Base-by-base conservation (phyloP, 2,329 filamentous ascomycete genomes). In the Calcarisporium arbuscula region DNA sequence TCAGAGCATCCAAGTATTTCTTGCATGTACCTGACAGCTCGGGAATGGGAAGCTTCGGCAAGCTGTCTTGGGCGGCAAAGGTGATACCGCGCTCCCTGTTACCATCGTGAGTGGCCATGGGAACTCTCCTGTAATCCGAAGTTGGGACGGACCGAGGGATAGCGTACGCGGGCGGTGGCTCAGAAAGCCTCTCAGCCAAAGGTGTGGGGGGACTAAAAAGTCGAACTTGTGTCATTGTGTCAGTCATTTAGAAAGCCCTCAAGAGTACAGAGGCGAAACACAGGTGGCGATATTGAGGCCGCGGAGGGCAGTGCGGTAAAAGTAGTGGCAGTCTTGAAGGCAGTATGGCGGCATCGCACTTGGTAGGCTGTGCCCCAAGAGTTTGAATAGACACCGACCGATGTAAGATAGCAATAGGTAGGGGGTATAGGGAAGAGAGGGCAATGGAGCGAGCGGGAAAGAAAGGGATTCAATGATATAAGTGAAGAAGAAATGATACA, bases 31-130 rank as follows among this genome's bases (percentile, higher is more conserved):
- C 65, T 31, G 89, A 83, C 5, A 98, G 72, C 10, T 94, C 86
- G 0, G 90, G 92, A 34, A 98, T 95, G 7, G 92, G 92, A 25
- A 98, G 70, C 58, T 92, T 95, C 2, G 89, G 87, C 7, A 98
- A 72, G 46, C 79, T 83, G 45, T 95, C 87, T 58, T 98, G 90
- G 38, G 80, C 73, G 20, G 88, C 82, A 62, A 92, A 98, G 0
- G 92, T 96, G 55, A 94, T 79, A 34, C 88, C 82, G 11, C 77
- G 82, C 47, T 74, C 72, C 37, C 68, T 59, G 51, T 74, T 59
- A 36, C 77, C 68, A 34, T 68, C 52, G 36, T 65, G 67, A 8
- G 65, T 61, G 30, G 74, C 67, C 62, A 77, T 80, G 28, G 72
- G 73, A 16, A 62, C 56, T 54, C 57, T 54, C 11, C 45, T 67